Evolutionary conservation across 176 grass and related monocot species (phyloP), one percentile per base, ranked within the genome.

Genomic region (Raddia guianensis): DNA sequence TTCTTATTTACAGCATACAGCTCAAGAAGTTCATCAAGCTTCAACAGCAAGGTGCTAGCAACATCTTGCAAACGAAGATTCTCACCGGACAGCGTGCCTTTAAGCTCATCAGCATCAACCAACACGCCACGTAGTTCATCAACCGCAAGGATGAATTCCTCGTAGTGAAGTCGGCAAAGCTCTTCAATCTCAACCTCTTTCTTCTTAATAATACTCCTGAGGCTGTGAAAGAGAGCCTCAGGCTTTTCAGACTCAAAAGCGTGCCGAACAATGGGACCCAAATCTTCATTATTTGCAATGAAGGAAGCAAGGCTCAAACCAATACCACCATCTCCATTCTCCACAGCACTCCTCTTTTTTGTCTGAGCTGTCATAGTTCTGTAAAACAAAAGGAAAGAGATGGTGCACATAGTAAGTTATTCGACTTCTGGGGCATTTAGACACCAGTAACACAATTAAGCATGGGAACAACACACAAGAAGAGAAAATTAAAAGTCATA

Each of bases 151-250:
- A 97, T 97, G 83, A 97, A 97, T 66, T 97, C 90, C 73, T 89
- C 94, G 8, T 97, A 93, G 27, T 97, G 90, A 53, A 89, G 81
- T 27, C 60, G 91, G 73, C 94, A 93, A 3, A 91, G 66, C 46
- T 97, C 94, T 66, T 97, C 94, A 19, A 93, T 97, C 81, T 97
- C 94, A 58, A 86, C 78, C 81, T 97, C 91, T 27, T 97, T 89
- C 20, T 83, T 91, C 63, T 89, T 91, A 44, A 85, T 80, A n/a
- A 91, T 82, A 73, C 46, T 89, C 60, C 51, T 66, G 18, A 97
- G 83, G 66, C 77, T 84, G 65, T 78, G 86, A 75, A 97, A 43
- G 63, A 97, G 86, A 34, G 83, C 63, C 15, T 97, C 94, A 1
- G 90, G 94, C 47, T 91, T 97, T 71, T 91, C 94, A 7, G 73